Evolutionary conservation across 768 basidiomycete species (phyloP).

Genomic region (Termitomyces sp.): DNA sequence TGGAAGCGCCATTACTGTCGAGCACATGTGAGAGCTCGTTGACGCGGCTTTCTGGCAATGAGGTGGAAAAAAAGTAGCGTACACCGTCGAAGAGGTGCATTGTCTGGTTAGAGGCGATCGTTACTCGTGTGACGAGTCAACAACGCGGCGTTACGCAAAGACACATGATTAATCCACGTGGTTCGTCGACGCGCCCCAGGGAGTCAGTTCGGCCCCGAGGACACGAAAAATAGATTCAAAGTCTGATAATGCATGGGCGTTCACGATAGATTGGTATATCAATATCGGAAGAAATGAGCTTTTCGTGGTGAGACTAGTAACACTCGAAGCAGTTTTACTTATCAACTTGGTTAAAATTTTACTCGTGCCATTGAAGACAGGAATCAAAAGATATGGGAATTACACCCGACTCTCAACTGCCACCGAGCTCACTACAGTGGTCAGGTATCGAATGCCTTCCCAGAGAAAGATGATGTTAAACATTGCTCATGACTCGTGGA

Average conservation of each 20-base stretch:
- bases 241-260: too few relatives aligned
- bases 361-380: too few relatives aligned
- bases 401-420: too few relatives aligned
- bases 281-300: too few relatives aligned
- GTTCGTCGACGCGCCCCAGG: background rate
- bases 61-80: conserved; percentile 45
- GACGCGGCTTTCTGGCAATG: conserved; percentile 37
- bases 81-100: conserved; percentile 36
- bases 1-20: conserved; percentile 45
- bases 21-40: conserved; percentile 46
- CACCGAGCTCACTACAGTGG: too few relatives aligned
- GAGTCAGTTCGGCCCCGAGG: too few relatives aligned
- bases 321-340: too few relatives aligned
- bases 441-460: background rate
- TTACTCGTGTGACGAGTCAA: conserved; percentile 12
- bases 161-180: conserved; percentile 3
- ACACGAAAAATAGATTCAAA: too few relatives aligned
- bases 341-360: too few relatives aligned
- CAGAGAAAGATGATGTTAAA: background rate
- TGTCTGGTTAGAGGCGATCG: background rate
- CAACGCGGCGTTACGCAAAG: conserved; percentile 10
- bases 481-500: background rate
- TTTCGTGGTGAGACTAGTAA: too few relatives aligned
- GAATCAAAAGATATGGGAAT: too few relatives aligned
- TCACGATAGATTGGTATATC: too few relatives aligned